phyloP scores from a whole-genome alignment of 1,139 yeast genomes.

The Scheffersomyces quercinus region DNA sequence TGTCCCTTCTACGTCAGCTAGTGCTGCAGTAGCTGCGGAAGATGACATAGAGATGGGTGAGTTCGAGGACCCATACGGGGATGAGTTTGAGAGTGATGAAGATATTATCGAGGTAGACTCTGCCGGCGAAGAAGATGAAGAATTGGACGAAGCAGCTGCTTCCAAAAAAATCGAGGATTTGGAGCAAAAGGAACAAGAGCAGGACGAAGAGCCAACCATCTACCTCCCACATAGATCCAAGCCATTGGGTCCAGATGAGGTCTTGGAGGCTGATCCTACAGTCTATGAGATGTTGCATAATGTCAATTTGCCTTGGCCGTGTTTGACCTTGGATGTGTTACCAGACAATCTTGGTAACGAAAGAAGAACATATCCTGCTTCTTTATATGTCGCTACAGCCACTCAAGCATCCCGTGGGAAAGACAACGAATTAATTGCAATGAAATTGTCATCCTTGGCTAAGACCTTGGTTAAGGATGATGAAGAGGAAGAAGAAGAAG shows the following conservation, averaged over 20 bases:
- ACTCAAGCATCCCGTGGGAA: constrained; percentile 88
- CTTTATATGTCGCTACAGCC: constrained; percentile 84
- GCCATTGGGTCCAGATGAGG: constrained; percentile 95
- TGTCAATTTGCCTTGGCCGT: constrained; percentile 95
- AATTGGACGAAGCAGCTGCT: constrained; percentile 33
- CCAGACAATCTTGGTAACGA: constrained; percentile 88
- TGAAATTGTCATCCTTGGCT: constrained; percentile 78
- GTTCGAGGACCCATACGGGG: constrained; percentile 93
- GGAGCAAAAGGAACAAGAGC: constrained; percentile 22
- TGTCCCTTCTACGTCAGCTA: constrained; percentile 13
- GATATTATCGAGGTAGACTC: constrained; percentile 79
- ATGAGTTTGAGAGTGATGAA: constrained; percentile 92
- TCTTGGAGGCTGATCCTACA: constrained; percentile 92
- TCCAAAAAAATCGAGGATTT: constrained; percentile 28
- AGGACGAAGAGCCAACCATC: constrained; percentile 41
- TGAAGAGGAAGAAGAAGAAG: constrained; percentile 66
- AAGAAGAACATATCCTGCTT: constrained; percentile 87
- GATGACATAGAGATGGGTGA: constrained; percentile 74
- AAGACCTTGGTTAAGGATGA: constrained; percentile 86
- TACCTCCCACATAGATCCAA: constrained; percentile 86
- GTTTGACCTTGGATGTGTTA: constrained; percentile 83
- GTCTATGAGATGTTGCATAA: constrained; percentile 97
- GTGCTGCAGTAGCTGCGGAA: constrained; percentile 20
- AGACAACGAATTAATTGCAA: constrained; percentile 83
- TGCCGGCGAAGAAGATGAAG: constrained; percentile 62